Conservation (phyloP, 192 early-diverging fungal species). For the Allomyces arbusculus region DNA sequence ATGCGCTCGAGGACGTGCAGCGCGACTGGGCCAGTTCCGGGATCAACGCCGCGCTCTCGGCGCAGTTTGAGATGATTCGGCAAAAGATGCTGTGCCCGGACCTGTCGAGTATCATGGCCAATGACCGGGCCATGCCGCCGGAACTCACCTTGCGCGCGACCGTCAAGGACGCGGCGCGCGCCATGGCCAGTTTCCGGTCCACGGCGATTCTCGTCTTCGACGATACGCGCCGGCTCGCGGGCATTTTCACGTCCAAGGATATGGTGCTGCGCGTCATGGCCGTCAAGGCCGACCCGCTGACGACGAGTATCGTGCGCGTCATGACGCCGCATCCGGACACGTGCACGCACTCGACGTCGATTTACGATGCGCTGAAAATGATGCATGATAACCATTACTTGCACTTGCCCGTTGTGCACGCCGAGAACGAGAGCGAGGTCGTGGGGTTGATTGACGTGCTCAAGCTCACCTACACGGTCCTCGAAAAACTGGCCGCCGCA, state of each 20-base stretch:
- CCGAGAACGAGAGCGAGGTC: slow-evolving; percentile 32
- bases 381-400: slow-evolving; percentile 78
- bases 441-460: slow-evolving; percentile 66
- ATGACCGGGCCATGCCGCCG: slow-evolving; percentile 33
- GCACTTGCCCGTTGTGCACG: slow-evolving; percentile 56
- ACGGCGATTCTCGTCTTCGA: slow-evolving; percentile 59
- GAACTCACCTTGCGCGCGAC: slow-evolving; percentile 18
- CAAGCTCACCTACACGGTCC: slow-evolving; percentile 56
- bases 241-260: slow-evolving; percentile 82
- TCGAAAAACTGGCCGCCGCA: slow-evolving; percentile 47
- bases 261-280: slow-evolving; percentile 74
- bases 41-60: slow-evolving; percentile 33
- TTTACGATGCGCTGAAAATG: slow-evolving; percentile 60
- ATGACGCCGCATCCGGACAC: slow-evolving; percentile 88
- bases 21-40: slow-evolving; percentile 49
- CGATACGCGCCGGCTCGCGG: slow-evolving; percentile 43
- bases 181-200: slow-evolving; percentile 50
- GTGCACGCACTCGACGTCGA: slow-evolving; percentile 41
- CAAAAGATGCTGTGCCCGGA: slow-evolving; percentile 84
- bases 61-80: slow-evolving; percentile 47
- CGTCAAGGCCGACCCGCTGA: slow-evolving; percentile 65
- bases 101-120: slow-evolving; percentile 50
- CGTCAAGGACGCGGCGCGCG: slow-evolving; percentile 47
- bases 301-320: slow-evolving; percentile 83
- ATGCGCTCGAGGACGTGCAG: slow-evolving; percentile 61